Conservation (phyloP, 176 grass and related monocot species). For the Elymus sibiricus region DNA sequence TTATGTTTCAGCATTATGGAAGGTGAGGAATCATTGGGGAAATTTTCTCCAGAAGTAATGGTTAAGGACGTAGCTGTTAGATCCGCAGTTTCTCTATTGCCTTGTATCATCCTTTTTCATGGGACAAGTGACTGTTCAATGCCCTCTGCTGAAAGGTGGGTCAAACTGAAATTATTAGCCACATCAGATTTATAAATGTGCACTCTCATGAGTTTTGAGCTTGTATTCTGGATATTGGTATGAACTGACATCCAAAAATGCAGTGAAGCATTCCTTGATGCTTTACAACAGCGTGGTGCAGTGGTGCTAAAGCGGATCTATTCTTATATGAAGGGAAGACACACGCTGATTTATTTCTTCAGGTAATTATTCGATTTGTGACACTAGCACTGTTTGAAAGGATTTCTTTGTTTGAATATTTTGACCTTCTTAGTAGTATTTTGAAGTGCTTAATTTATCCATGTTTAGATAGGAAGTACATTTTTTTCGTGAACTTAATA, state of each 20-base stretch:
- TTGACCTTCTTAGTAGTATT: background rate
- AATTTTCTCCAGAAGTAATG: conserved; percentile 74
- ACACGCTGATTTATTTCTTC: conserved; percentile 95
- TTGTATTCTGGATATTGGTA: background rate
- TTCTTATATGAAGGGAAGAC: conserved; percentile 83
- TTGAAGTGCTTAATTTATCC: background rate
- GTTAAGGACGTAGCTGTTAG: conserved; percentile 51
- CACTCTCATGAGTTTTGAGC: background rate
- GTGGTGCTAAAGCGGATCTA: conserved; percentile 57
- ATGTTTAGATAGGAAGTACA: background rate
- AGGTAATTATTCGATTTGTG: conserved; percentile 47
- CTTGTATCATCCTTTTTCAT: conserved; percentile 72
- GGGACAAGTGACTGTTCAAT: conserved; percentile 87
- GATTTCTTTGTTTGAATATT: background rate
- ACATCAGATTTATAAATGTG: background rate
- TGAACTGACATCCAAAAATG: conserved; percentile 30
- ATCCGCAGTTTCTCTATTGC: conserved; percentile 62
- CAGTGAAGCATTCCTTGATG: conserved; percentile 64
- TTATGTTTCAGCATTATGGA: conserved; percentile 88
- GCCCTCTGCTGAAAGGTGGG: conserved; percentile 69
- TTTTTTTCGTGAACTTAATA: background rate
- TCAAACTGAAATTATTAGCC: background rate
- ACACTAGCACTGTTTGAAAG: background rate
- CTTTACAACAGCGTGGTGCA: conserved; percentile 60
- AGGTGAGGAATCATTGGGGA: conserved; percentile 67